Evolutionary conservation across 495 filamentous ascomycete genomes (phyloP), one percentile per base, ranked within the genome.

Genomic region (Penicillium daleae): DNA sequence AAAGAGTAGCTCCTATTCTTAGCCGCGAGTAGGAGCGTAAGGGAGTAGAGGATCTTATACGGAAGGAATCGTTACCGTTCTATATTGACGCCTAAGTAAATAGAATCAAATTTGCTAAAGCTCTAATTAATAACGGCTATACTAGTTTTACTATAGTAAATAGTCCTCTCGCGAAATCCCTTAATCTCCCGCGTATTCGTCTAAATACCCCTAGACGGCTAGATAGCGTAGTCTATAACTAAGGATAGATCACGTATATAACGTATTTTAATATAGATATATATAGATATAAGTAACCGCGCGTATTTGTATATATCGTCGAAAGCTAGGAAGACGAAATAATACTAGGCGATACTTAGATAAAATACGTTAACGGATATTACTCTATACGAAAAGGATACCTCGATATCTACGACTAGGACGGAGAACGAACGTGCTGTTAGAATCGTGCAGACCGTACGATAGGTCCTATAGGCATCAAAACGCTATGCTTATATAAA

Each of bases 181-280:
- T 52, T n/a, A 32, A 52, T 32, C 49, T 52, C 49, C 49, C 49
- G 49, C 49, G 48, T 19, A 52, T 52, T 52, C 49, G 24, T 13
- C 22, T 32, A 10, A 15, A 22, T 15, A 31, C 49, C 13, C 44
- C 33, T 37, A 19, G 42, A 7, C n/a, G n/a, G 15, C 12, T 52
- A 13, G 49, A 52, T 32, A 17, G 49, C 12, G 49, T 52, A 6
- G 24, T 52, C 4, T 4, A 4, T 15, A 13, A 52, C 19, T 17
- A 31, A 31, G 49, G 49, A 32, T 6, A n/a, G 27, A 52, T 52
- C 49, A 29, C 22, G 9, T 15, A 52, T n/a, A 15, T 31, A 8
- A 52, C 24, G 17, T 52, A 52, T 17, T 52, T 52, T 17, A 17
- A 52, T 17, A 17, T 32, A 4, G 49, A 52, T 13, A 15, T 52